These are phyloP conservation scores for Coleophoma crateriformis DNA, from an alignment of 2,329 filamentous ascomycete species.

Conservation along the genomic window DNA sequence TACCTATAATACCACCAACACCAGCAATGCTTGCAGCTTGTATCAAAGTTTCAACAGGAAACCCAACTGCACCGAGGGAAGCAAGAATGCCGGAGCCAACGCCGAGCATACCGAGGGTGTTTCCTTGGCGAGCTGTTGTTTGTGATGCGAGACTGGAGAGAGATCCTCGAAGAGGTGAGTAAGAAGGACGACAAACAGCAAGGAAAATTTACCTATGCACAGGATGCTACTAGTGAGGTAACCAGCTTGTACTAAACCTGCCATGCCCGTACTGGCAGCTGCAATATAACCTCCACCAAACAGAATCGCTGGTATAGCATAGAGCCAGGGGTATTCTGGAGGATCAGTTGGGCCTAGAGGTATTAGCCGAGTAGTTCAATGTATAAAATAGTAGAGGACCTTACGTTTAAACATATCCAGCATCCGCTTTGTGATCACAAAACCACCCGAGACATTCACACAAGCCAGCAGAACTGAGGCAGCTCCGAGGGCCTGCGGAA, in stretches of 20 bases:
- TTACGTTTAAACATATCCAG: slow-evolving; percentile 80
- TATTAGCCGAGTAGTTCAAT: slow-evolving; percentile 1
- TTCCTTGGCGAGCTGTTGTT: slow-evolving; percentile 76
- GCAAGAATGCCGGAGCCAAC: slow-evolving; percentile 79
- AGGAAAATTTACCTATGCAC: slow-evolving; percentile 56
- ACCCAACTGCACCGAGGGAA: slow-evolving; percentile 75
- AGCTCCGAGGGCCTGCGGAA: slow-evolving; percentile 75
- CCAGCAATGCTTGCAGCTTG: slow-evolving; percentile 77
- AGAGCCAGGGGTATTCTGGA: slow-evolving; percentile 83
- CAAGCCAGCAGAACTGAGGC: slow-evolving; percentile 79
- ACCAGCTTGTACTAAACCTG: slow-evolving; percentile 79
- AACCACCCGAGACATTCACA: slow-evolving; percentile 83
- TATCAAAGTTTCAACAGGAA: slow-evolving; percentile 69
- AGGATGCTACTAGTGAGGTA: slow-evolving; percentile 81
- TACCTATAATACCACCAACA: slow-evolving; percentile 60
- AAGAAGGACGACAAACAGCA: too few species aligned
- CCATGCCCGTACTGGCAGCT: slow-evolving; percentile 74
- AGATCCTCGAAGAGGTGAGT: slow-evolving; percentile 36
- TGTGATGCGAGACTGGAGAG: slow-evolving; percentile 79
- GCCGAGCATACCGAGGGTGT: slow-evolving; percentile 80
- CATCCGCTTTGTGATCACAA: slow-evolving; percentile 91
- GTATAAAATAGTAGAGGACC: slow-evolving; percentile 14
- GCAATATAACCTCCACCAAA: slow-evolving; percentile 80
- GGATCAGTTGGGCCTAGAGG: slow-evolving; percentile 68
- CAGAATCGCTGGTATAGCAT: slow-evolving; percentile 68